Evolutionary conservation across 163 green algal species (phyloP).

Genomic region (Scenedesmus sp.): DNA sequence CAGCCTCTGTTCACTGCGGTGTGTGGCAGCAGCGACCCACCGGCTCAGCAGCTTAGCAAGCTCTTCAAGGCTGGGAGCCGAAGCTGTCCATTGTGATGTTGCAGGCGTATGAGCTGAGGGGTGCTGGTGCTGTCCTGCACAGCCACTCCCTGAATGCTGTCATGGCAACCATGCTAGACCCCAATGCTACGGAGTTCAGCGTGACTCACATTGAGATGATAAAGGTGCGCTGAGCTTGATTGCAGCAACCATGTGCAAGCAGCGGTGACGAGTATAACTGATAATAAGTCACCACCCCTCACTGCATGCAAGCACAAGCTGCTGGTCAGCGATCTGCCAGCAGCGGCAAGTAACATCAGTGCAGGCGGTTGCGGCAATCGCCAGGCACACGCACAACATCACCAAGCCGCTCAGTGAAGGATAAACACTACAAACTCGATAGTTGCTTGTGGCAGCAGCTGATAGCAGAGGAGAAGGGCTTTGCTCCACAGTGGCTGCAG

Average conservation of each 20-base stretch:
- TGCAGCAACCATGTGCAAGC: not conserved
- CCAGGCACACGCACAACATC: not conserved
- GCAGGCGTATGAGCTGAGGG: slow-evolving; percentile 93
- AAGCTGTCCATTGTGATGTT: not conserved
- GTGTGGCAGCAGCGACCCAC: slow-evolving; percentile 29
- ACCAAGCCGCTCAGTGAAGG: no score
- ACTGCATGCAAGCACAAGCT: not conserved
- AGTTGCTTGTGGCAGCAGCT: not conserved
- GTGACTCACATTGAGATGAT: slow-evolving; percentile 98
- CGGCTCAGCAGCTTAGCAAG: not conserved
- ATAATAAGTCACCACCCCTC: no score
- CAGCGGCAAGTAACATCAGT: not conserved
- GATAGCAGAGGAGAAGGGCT: no score
- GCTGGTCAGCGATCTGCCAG: not conserved
- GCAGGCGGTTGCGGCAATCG: not conserved
- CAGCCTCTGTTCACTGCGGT: slow-evolving; percentile 96
- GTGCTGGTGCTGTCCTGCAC: slow-evolving; percentile 94
- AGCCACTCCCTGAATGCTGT: slow-evolving; percentile 91
- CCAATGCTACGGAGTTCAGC: slow-evolving; percentile 83
- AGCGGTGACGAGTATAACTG: no score
- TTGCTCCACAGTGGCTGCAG: not conserved
- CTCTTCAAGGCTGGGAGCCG: no score
- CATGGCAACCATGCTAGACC: slow-evolving; percentile 93
- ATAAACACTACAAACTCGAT: not conserved
- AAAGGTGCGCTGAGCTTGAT: slow-evolving; percentile 75